These are phyloP conservation scores for Microdochium paspali DNA, from an alignment of 2,329 filamentous ascomycete species.

Conservation along the genomic window DNA sequence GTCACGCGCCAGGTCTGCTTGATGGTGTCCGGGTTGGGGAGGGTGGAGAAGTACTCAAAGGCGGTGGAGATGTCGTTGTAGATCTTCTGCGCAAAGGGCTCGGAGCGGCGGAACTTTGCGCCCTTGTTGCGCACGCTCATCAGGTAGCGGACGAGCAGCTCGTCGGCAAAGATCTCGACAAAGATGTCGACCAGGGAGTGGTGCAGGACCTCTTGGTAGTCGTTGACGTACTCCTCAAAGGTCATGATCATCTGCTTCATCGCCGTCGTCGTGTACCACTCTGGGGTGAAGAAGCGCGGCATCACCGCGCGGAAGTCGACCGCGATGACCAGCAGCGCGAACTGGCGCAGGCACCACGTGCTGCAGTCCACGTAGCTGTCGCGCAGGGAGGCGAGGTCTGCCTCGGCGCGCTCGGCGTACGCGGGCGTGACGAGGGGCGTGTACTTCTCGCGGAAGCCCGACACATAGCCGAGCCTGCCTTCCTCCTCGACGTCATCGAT, in stretches of 20 bases:
- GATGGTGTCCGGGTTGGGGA: constrained; percentile 64
- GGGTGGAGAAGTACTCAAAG: constrained; percentile 76
- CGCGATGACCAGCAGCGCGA: constrained; percentile 77
- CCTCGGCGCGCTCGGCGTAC: constrained; percentile 66
- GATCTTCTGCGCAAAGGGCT: constrained; percentile 88
- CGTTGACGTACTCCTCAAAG: constrained; percentile 86
- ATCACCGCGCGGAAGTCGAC: constrained; percentile 83
- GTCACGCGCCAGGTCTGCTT: constrained; percentile 91
- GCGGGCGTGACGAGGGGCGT: constrained; percentile 70
- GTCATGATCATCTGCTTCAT: constrained; percentile 94
- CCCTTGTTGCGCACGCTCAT: constrained; percentile 78
- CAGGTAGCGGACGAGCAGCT: constrained; percentile 81
- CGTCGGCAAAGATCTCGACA: constrained; percentile 85
- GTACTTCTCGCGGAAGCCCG: constrained; percentile 77
- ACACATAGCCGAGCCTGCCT: constrained; percentile 69
- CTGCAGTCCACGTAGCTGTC: constrained; percentile 93
- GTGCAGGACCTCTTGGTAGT: constrained; percentile 79
- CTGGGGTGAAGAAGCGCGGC: constrained; percentile 79
- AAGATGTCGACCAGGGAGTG: constrained; percentile 84
- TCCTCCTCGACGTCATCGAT: constrained; percentile 85
- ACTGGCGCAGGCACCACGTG: constrained; percentile 84
- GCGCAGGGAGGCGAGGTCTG: constrained; percentile 65
- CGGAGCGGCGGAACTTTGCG: constrained; percentile 76
- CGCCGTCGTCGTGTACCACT: constrained; percentile 78
- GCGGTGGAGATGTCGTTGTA: constrained; percentile 86